Evolutionary conservation across 1,284 basidiomycete species (phyloP).

Genomic region (Moniliophthora roreri): DNA sequence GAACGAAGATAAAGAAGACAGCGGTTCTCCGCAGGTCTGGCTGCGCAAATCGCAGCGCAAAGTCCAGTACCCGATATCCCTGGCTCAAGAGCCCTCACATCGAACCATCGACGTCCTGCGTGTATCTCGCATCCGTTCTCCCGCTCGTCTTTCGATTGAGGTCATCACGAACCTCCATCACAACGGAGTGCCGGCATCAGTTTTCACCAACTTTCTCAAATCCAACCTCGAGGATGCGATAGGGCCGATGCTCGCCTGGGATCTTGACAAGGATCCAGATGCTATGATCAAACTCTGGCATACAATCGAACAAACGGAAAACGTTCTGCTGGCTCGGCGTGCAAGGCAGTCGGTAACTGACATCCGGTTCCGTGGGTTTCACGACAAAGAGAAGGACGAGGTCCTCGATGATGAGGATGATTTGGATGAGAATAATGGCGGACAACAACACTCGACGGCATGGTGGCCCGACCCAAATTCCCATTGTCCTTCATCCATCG

Average conservation of each 20-base stretch:
- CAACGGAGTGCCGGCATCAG: slow-evolving; percentile 35
- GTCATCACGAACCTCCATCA: slow-evolving; percentile 45
- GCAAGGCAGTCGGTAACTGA: slow-evolving; percentile 28
- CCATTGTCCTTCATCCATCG: slow-evolving; percentile 39
- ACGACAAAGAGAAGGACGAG: slow-evolving; percentile 22
- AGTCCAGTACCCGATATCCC: slow-evolving; percentile 28
- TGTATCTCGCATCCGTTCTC: slow-evolving; percentile 30
- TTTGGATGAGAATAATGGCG: slow-evolving; percentile 15
- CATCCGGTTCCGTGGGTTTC: slow-evolving; percentile 27
- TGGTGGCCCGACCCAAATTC: slow-evolving; percentile 41
- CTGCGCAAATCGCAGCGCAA: slow-evolving; percentile 43
- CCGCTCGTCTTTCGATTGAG: slow-evolving; percentile 38
- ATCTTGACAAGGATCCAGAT: slow-evolving; percentile 23
- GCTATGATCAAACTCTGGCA: slow-evolving; percentile 30
- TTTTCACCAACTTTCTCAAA: slow-evolving; percentile 30
- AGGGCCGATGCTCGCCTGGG: slow-evolving; percentile 27
- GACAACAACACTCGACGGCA: slow-evolving; percentile 21
- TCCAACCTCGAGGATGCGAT: slow-evolving; percentile 22
- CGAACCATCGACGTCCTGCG: slow-evolving; percentile 41
- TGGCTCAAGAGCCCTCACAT: slow-evolving; percentile 24
- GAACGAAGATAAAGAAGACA: slow-evolving; percentile 18
- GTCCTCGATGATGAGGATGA: slow-evolving; percentile 13
- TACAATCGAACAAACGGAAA: slow-evolving; percentile 30
- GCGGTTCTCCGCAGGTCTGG: slow-evolving; percentile 26
- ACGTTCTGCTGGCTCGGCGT: slow-evolving; percentile 29